Evolutionary conservation across 371 early-diverging fungal genomes (phyloP).

Genomic region (Actinomortierella ambigua): DNA sequence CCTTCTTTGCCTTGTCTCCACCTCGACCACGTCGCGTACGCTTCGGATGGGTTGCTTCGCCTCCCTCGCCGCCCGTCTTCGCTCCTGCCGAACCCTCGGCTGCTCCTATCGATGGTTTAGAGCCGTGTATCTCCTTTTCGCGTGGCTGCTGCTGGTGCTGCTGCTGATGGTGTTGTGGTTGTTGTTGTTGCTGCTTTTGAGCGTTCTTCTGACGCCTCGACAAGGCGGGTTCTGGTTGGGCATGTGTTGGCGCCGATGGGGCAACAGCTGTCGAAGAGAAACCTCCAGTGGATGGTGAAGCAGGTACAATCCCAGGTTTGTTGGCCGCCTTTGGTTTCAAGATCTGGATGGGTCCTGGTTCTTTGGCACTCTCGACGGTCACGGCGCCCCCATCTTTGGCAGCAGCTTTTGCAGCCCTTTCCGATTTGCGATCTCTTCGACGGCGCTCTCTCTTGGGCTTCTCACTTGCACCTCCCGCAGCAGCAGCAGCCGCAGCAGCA

Average conservation of each 20-base stretch:
- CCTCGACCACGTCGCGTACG: too few relatives aligned
- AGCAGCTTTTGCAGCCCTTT: constrained; percentile 1
- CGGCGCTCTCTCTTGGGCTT: constrained; percentile 7
- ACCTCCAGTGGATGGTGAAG: background rate
- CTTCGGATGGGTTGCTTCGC: too few relatives aligned
- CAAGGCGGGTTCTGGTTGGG: background rate
- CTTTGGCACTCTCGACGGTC: background rate
- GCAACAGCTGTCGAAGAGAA: background rate
- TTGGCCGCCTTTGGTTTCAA: constrained; percentile 23
- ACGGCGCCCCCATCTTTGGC: constrained; percentile 10
- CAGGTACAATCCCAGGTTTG: background rate
- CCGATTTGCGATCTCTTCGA: background rate
- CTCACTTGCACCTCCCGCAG: constrained; percentile 10
- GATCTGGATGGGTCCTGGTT: constrained; percentile 18
- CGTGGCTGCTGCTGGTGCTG: constrained; percentile 17
- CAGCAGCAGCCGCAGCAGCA: constrained; percentile 12
- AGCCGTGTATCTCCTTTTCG: too few relatives aligned
- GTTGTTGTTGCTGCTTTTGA: constrained; percentile 14
- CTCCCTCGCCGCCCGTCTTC: too few relatives aligned
- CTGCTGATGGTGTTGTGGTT: constrained; percentile 1
- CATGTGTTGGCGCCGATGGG: background rate
- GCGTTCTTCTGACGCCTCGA: constrained; percentile 7
- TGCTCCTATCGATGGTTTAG: too few relatives aligned
- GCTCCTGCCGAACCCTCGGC: too few relatives aligned
- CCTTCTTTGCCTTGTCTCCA: background rate